These are phyloP conservation scores for Colletotrichum spinosum DNA, from an alignment of 2,329 filamentous ascomycete species.

Conservation along the genomic window DNA sequence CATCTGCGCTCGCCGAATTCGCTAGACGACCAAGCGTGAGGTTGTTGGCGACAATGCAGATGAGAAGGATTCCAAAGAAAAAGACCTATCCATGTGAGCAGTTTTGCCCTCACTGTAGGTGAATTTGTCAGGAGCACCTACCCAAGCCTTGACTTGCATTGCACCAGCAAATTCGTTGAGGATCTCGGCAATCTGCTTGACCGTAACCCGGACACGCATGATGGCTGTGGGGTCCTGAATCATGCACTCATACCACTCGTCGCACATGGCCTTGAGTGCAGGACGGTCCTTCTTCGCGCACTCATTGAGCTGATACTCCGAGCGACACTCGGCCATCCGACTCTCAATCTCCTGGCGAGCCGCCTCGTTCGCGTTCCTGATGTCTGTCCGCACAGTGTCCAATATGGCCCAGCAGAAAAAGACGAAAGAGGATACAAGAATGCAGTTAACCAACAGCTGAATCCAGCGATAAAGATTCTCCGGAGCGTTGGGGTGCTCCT, in stretches of 20 bases:
- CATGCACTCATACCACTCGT: conserved; percentile 90
- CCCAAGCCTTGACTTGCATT: conserved; percentile 83
- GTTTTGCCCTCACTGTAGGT: not conserved
- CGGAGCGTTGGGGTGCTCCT: conserved; percentile 69
- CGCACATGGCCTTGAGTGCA: conserved; percentile 78
- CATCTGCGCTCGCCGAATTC: conserved; percentile 43
- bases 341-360: conserved; percentile 76
- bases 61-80: conserved; percentile 60
- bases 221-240: conserved; percentile 82
- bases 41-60: conserved; percentile 64
- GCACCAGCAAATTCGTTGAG: conserved; percentile 94
- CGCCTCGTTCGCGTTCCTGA: conserved; percentile 77
- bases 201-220: conserved; percentile 83
- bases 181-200: conserved; percentile 90
- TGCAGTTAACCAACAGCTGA: conserved; percentile 72
- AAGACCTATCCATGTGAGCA: conserved; percentile 54
- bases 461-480: conserved; percentile 71
- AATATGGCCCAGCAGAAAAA: conserved; percentile 77
- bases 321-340: conserved; percentile 79
- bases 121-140: conserved; percentile 45
- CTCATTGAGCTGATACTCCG: conserved; percentile 79
- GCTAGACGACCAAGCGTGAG: conserved; percentile 53
- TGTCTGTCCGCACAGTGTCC: conserved; percentile 78
- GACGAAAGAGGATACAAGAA: conserved; percentile 65
- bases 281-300: conserved; percentile 77